These are phyloP conservation scores for Hevea brasiliensis DNA, from an alignment of 345 rosid genomes.

Conservation along the genomic window DNA sequence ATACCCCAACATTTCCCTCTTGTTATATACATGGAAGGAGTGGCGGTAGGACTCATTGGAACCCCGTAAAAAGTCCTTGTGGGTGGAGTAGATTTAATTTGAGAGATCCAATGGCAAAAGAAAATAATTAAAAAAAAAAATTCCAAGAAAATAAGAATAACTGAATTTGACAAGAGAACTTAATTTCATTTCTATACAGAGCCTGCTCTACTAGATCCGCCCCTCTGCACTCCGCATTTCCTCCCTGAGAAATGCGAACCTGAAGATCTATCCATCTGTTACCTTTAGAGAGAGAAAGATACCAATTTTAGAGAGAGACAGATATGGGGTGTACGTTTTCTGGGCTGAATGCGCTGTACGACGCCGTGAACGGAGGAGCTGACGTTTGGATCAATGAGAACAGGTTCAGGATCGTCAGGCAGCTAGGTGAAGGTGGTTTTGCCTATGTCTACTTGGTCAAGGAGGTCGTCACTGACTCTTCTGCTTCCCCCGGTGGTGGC, in stretches of 20 bases:
- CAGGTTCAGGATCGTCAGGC: constrained; percentile 80
- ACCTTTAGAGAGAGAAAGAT: not conserved
- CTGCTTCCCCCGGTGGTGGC: no score
- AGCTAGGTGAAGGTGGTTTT: constrained; percentile 98
- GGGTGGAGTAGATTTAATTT: no score
- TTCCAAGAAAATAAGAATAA: not conserved
- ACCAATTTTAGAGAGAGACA: not conserved
- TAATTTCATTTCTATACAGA: not conserved
- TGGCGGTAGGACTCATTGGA: no score
- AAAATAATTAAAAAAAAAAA: not conserved
- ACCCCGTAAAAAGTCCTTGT: no score
- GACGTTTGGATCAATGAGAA: constrained; percentile 99
- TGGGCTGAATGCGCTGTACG: constrained; percentile 90
- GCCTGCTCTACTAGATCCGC: not conserved
- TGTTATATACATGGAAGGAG: no score
- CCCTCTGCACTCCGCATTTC: not conserved
- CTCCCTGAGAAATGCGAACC: not conserved
- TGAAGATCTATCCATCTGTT: not conserved
- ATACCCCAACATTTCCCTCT: no score
- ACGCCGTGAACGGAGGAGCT: constrained; percentile 82
- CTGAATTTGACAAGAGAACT: not conserved
- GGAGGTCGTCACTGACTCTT: constrained; percentile 62
- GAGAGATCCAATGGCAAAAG: no score
- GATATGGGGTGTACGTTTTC: constrained; percentile 90
- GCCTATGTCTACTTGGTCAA: constrained; percentile 84